phyloP scores from a whole-genome alignment of 495 filamentous ascomycete genomes.

The Pseudomonodictys pantanalensis region DNA sequence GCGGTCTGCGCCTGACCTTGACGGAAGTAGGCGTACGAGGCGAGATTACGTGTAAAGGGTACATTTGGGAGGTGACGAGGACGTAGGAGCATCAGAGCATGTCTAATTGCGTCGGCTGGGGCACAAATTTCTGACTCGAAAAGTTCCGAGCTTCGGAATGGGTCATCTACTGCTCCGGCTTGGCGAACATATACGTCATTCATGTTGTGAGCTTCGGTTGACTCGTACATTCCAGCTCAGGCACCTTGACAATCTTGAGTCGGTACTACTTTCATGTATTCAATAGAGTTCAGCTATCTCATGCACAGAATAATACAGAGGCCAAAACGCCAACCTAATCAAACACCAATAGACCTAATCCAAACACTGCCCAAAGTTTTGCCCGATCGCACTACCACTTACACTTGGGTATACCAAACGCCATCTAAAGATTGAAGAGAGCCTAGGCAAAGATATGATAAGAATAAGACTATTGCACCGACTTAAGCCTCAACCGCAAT shows the following conservation, averaged over 20 bases:
- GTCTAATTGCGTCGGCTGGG: neutral
- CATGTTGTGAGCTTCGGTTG: too few species aligned
- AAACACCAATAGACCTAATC: too few species aligned
- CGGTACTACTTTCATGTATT: too few species aligned
- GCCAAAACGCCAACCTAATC: too few species aligned
- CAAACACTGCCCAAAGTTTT: too few species aligned
- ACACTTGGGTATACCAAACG: neutral
- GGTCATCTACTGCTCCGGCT: neutral
- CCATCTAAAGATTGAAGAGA: neutral
- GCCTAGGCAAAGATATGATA: neutral
- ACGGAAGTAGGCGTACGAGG: conserved; percentile 6
- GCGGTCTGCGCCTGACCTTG: conserved; percentile 13
- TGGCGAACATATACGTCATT: conserved; percentile 9
- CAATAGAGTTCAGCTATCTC: too few species aligned
- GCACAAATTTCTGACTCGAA: conserved; percentile 15
- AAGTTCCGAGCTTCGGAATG: neutral
- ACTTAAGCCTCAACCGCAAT: neutral
- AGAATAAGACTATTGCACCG: neutral
- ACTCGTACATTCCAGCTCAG: too few species aligned
- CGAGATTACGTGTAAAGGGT: neutral
- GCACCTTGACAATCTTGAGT: too few species aligned
- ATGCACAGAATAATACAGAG: too few species aligned
- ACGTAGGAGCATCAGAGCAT: conserved; percentile 21
- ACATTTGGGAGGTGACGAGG: conserved; percentile 22
- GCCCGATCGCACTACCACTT: too few species aligned